Base-by-base conservation (phyloP, 2,329 filamentous ascomycete species). In the Arthrobotrys conoides region DNA sequence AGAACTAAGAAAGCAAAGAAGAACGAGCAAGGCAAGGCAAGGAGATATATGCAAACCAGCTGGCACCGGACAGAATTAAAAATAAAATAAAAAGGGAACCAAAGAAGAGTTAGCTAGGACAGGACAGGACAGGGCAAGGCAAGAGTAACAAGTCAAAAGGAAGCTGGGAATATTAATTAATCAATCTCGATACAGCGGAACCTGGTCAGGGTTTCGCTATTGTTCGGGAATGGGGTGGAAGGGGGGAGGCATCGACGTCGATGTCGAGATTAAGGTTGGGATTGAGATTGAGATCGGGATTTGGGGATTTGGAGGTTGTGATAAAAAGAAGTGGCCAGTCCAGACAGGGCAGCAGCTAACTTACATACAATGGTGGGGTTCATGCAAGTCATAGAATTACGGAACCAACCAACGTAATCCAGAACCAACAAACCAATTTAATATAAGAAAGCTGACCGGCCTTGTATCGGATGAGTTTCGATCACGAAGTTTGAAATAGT, bases 171-270 rank as follows among this genome's bases (percentile, higher is more conserved):
- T 27, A 33, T 6, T 27, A n/a, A 24, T 8, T 24, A 46, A 16
- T 57, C 49, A 64, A 16, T 55, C n/a, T 46, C 44, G n/a, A 46
- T 5, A 51, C 33, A 30, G 12, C 44, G 27, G 61, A 63, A 61
- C 59, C 67, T 10, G 67, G 67, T 57, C 38, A 48, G 66, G 71
- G 44, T 36, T 57, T 70, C 64, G 48, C 48, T 68, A 65, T 59
- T 36, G 24, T 77, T 77, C 67, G 67, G 72, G 72, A 77, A 77
- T 67, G 72, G 65, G 61, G 72, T 71, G 49, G 72, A 77, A 63
- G 41, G 22, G 10, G 97, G 84, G 91, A 89, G 80, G 89, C 5
- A 24, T 27, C 14, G 22, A 16, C 16, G 16, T 38, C 16, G 53
- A 59, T 6, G 8, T 59, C 30, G 30, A 38, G 51, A 57, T 57